phyloP scores from a whole-genome alignment of 768 basidiomycete genomes.

The Auricularia sp. region DNA sequence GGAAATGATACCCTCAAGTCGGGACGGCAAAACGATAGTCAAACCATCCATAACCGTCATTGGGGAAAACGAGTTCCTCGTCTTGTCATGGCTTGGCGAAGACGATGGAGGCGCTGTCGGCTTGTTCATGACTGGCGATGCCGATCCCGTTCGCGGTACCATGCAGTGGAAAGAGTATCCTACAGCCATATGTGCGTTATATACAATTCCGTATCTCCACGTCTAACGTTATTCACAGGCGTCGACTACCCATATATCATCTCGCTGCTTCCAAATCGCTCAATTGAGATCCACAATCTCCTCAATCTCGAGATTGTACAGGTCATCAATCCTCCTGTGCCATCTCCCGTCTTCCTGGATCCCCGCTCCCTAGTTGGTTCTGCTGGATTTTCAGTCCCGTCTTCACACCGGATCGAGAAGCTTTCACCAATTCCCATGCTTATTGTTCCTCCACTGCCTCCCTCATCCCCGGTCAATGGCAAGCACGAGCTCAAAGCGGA shows the following conservation, averaged over 20 bases:
- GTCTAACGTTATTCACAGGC: slow-evolving; percentile 29
- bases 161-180: slow-evolving; percentile 80
- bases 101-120: slow-evolving; percentile 51
- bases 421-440: slow-evolving; percentile 25
- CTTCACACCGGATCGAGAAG: slow-evolving; percentile 29
- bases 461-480: neutral
- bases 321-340: slow-evolving; percentile 42
- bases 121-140: slow-evolving; percentile 72
- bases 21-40: slow-evolving; percentile 35
- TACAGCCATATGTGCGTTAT: slow-evolving; percentile 54
- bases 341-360: slow-evolving; percentile 15
- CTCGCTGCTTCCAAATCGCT: slow-evolving; percentile 66
- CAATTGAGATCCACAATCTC: slow-evolving; percentile 72
- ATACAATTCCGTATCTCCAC: neutral
- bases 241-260: slow-evolving; percentile 76
- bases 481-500: neutral
- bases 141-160: slow-evolving; percentile 85
- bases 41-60: slow-evolving; percentile 71
- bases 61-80: slow-evolving; percentile 68
- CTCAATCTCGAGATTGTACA: slow-evolving; percentile 66
- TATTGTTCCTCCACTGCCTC: slow-evolving; percentile 14
- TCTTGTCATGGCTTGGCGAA: slow-evolving; percentile 75
- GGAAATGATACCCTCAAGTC: slow-evolving; percentile 70
- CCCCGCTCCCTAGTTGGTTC: slow-evolving; percentile 19
- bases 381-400: slow-evolving; percentile 34